Evolutionary conservation across 192 early-diverging fungal species (phyloP), one percentile per base, ranked within the genome.

Genomic region (Backusella psychrophila): DNA sequence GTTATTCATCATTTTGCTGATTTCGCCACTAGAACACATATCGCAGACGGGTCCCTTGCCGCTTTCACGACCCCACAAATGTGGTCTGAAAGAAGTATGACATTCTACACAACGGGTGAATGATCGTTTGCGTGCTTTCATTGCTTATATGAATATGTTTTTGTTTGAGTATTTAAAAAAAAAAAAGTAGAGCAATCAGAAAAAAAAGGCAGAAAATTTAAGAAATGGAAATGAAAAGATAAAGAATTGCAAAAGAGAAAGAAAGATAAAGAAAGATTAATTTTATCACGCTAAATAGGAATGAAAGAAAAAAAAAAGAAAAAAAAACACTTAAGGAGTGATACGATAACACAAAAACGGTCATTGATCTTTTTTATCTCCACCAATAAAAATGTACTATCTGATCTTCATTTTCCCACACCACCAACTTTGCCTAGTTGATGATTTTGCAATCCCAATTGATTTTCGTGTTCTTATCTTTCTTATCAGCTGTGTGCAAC

Each of bases 31-130:
- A 36, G 63, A 63, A 69, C 77, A 78, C 15, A 42, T 49, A 69
- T 78, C 77, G 31, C 77, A 78, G 19, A 78, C 67, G 17, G 77
- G 77, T 6, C 77, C 77, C 35, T 78, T 46, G 15, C 77, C 77
- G 7, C 52, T 78, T 66, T 78, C 77, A 21, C 72, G 63, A 4
- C 77, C 77, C 77, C 77, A 78, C 1, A 78, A 23, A 14, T 73
- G 34, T 21, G 77, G 77, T 53, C 77, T 44, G 26, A 78, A 78
- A 29, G 71, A 74, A 17, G 66, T n/a, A 53, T 73, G 41, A 34
- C 77, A 78, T 73, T 78, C 33, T 26, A 78, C 77, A 41, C 77
- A 78, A n/a, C 77, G 77, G 17, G 77, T 78, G 15, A 73, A 49
- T 67, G 77, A 78, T 26, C 77, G 59, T 49, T 78, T 66, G 19